phyloP scores from a whole-genome alignment of 805 yeast genomes.

The Candida sonorensis region DNA sequence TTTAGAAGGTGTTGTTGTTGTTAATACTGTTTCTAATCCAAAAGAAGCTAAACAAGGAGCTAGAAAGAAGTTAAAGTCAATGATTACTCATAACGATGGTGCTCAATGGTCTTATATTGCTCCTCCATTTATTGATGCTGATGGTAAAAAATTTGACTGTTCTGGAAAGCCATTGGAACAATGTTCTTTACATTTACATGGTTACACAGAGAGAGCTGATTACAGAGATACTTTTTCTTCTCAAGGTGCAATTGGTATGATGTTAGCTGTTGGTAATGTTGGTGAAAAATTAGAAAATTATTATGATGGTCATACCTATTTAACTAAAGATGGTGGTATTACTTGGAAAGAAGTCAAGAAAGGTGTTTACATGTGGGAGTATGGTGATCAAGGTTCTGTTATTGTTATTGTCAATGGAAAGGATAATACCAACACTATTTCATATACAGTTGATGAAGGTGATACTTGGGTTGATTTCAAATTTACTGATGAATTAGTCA shows the following conservation, averaged over 20 bases:
- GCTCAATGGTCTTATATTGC: conserved; percentile 66
- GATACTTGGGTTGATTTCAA: conserved; percentile 59
- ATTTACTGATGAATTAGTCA: conserved; percentile 55
- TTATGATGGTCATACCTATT: conserved; percentile 43
- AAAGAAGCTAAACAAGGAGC: conserved; percentile 37
- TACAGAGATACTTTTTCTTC: conserved; percentile 78
- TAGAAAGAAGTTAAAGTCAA: conserved; percentile 54
- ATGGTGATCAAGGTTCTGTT: conserved; percentile 86
- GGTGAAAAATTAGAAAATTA: conserved; percentile 51
- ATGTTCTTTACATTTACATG: conserved; percentile 80
- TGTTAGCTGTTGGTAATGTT: conserved; percentile 83
- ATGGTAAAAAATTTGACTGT: conserved; percentile 53
- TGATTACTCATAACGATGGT: conserved; percentile 83
- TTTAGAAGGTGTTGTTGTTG: conserved; percentile 77
- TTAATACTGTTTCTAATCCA: conserved; percentile 59
- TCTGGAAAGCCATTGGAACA: conserved; percentile 37
- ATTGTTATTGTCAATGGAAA: conserved; percentile 61
- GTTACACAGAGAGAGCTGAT: conserved; percentile 79
- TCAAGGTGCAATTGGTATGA: conserved; percentile 75
- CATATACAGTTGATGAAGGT: conserved; percentile 75
- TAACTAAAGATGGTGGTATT: conserved; percentile 80
- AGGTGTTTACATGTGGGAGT: conserved; percentile 84
- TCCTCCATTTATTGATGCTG: conserved; percentile 62
- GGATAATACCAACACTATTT: conserved; percentile 50
- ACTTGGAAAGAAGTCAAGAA: conserved; percentile 74